Evolutionary conservation across 139 green algal species (phyloP).

Genomic region (Chlorella sp.): DNA sequence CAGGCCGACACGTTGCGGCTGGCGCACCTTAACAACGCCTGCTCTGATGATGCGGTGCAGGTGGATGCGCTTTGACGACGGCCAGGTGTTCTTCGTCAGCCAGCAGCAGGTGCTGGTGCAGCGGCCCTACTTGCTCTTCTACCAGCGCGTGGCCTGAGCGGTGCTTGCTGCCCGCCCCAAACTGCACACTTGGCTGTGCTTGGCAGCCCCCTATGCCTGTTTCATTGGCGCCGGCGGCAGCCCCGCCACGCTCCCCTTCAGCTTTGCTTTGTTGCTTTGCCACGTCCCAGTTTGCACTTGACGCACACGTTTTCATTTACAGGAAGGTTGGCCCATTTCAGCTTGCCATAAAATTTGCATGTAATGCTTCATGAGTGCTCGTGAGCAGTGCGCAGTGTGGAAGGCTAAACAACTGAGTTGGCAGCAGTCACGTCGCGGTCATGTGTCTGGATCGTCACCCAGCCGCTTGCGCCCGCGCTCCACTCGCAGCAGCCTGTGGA

Average conservation of each 20-base stretch:
- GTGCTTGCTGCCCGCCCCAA: too few species aligned
- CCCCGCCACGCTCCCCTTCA: too few species aligned
- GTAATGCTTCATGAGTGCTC: not conserved
- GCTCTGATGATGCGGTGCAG: not conserved
- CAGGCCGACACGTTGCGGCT: not conserved
- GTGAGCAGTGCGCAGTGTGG: too few species aligned
- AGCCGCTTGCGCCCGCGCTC: slow-evolving; percentile 46
- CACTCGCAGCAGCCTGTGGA: slow-evolving; percentile 30
- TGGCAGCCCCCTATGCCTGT: too few species aligned
- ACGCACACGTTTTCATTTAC: not conserved
- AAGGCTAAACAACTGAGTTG: too few species aligned
- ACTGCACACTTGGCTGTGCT: too few species aligned
- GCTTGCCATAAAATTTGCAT: not conserved
- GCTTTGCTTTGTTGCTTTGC: too few species aligned
- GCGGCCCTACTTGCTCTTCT: slow-evolving; percentile 82
- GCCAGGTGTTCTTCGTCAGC: slow-evolving; percentile 60
- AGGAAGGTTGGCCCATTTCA: not conserved
- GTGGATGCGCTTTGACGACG: slow-evolving; percentile 87
- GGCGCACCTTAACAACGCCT: too few species aligned
- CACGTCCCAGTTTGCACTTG: not conserved
- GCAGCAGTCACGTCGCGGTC: too few species aligned
- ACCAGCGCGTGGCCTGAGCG: slow-evolving; percentile 52
- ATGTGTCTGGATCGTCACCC: slow-evolving; percentile 33
- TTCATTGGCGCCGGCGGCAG: too few species aligned
- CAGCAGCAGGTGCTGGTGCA: slow-evolving; percentile 61